Conservation (phyloP, 2,329 filamentous ascomycete species). For the Esteya vermicola region DNA sequence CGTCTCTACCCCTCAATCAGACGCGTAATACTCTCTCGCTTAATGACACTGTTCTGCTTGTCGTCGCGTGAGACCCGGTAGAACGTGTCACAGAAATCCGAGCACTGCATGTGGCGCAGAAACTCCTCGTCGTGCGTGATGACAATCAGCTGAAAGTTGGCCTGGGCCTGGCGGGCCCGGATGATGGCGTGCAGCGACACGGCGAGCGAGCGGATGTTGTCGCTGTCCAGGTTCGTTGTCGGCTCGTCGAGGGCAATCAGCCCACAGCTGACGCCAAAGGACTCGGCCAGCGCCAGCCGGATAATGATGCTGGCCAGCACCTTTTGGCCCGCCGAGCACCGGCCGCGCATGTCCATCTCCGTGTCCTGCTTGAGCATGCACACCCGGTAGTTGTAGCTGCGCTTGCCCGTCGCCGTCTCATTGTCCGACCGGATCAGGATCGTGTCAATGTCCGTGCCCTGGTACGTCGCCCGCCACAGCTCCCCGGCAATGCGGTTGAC, state of each 20-base stretch:
- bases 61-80: conserved; percentile 74
- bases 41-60: conserved; percentile 77
- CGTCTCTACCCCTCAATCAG: conserved; percentile 19
- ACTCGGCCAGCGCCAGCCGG: conserved; percentile 86
- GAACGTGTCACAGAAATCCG: conserved; percentile 85
- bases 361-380: conserved; percentile 96
- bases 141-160: conserved; percentile 94
- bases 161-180: conserved; percentile 63
- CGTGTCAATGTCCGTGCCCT: conserved; percentile 92
- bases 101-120: conserved; percentile 80
- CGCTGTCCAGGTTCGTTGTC: conserved; percentile 87
- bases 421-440: conserved; percentile 90
- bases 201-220: conserved; percentile 87
- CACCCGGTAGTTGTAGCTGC: conserved; percentile 91
- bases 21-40: conserved; percentile 47
- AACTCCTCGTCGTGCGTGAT: conserved; percentile 99
- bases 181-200: conserved; percentile 80
- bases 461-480: conserved; percentile 94
- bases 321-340: conserved; percentile 92
- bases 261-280: conserved; percentile 90
- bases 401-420: conserved; percentile 42
- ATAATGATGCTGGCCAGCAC: conserved; percentile 96
- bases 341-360: conserved; percentile 98
- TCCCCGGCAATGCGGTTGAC: conserved; percentile 92
- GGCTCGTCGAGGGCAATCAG: conserved; percentile 95